Evolutionary conservation across 2,329 filamentous ascomycete genomes (phyloP).

Genomic region (Colletotrichum ledebouriae): DNA sequence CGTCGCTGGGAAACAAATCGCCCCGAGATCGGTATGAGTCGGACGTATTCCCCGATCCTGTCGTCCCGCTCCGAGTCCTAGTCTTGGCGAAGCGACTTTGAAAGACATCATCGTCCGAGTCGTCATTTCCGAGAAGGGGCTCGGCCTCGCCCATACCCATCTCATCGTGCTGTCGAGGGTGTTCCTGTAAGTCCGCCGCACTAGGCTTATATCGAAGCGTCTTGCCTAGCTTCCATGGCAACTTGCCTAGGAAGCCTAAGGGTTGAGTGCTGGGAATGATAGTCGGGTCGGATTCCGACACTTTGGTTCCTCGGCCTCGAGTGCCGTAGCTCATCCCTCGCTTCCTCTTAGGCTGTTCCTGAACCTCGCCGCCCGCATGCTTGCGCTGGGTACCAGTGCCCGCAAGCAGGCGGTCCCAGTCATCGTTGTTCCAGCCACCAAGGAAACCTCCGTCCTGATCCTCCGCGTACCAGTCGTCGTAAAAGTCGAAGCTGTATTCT

Average conservation of each 20-base stretch:
- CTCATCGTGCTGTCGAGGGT: conserved; percentile 71
- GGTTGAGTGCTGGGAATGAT: conserved; percentile 91
- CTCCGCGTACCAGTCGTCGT: conserved; percentile 92
- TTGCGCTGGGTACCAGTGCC: conserved; percentile 69
- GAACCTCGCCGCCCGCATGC: conserved; percentile 55
- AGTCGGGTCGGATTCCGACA: conserved; percentile 79
- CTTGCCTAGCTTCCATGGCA: conserved; percentile 88
- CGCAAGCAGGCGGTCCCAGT: conserved; percentile 85
- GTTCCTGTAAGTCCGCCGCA: conserved; percentile 89
- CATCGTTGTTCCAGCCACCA: conserved; percentile 82
- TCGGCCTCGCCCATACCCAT: conserved; percentile 70
- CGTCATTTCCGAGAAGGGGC: conserved; percentile 71
- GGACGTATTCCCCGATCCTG: conserved; percentile 82
- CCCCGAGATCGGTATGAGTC: conserved; percentile 90
- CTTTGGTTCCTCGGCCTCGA: conserved; percentile 58
- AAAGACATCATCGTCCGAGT: conserved; percentile 48
- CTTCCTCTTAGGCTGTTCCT: conserved; percentile 78
- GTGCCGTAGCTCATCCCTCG: conserved; percentile 92
- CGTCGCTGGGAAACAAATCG: conserved; percentile 91
- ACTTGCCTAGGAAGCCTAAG: conserved; percentile 84
- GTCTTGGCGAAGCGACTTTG: conserved; percentile 52
- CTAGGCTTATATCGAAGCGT: conserved; percentile 90
- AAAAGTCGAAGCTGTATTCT: conserved; percentile 95
- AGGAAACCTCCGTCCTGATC: conserved; percentile 66
- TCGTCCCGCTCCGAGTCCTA: conserved; percentile 81